Percentiles rank a stretch among this genome's conserved stretches.
These are phyloP conservation scores for Xylaria acuta DNA, from an alignment of 495 filamentous ascomycete genomes.

Conservation along the genomic window DNA sequence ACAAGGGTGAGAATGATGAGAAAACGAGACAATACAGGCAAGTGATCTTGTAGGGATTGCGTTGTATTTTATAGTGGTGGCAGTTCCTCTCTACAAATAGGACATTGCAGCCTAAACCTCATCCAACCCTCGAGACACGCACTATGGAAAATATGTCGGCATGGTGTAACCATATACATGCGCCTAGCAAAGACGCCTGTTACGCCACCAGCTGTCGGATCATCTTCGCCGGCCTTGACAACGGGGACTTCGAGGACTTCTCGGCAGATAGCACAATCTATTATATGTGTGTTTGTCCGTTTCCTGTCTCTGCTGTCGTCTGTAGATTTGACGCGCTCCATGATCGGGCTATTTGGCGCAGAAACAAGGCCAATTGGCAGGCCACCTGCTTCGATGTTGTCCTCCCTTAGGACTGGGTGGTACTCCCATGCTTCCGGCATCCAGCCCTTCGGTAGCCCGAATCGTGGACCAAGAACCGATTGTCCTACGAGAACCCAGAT, in stretches of 20 bases:
- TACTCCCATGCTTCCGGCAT: conserved; percentile 90
- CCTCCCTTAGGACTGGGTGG: conserved; percentile 87
- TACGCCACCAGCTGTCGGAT: conserved; percentile 60
- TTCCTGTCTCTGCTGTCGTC: conserved; percentile 42
- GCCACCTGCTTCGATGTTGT: conserved; percentile 75
- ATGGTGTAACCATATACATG: conserved; percentile 96
- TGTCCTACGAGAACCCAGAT: conserved; percentile 78
- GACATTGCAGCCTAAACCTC: conserved; percentile 89
- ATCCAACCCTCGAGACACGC: conserved; percentile 96
- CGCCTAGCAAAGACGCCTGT: conserved; percentile 76
- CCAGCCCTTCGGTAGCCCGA: conserved; percentile 69
- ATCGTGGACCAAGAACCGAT: conserved; percentile 83
- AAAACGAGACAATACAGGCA: not conserved
- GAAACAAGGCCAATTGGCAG: conserved; percentile 74
- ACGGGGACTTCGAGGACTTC: conserved; percentile 89
- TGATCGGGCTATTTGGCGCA: conserved; percentile 42
- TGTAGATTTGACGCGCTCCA: conserved; percentile 40
- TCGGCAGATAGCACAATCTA: conserved; percentile 96
- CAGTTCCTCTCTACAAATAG: conserved; percentile 89
- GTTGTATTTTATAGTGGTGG: conserved; percentile 69
- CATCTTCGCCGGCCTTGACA: conserved; percentile 63
- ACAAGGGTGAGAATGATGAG: not conserved
- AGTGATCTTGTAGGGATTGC: not conserved
- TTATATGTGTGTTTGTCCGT: conserved; percentile 47
- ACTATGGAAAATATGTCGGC: conserved; percentile 94